Conservation (phyloP, 2,329 filamentous ascomycete genomes). For the Paecilomyces sp. region DNA sequence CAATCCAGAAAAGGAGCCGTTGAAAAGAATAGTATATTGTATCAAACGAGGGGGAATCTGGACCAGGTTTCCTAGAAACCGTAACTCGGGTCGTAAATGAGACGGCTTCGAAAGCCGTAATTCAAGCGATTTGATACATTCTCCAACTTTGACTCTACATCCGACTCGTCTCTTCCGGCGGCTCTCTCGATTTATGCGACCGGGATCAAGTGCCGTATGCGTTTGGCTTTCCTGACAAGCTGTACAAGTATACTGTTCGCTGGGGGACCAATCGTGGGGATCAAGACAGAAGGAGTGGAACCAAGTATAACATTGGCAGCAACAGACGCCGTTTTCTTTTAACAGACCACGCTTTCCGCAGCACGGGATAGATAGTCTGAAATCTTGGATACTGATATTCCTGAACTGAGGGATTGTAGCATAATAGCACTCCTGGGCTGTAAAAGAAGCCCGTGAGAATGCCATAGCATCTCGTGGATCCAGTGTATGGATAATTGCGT, state of each 20-base stretch:
- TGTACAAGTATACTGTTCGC: not conserved
- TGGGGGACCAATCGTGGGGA: not conserved
- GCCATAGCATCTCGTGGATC: conserved; percentile 13
- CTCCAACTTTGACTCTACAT: conserved; percentile 4
- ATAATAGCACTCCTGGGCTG: conserved; percentile 13
- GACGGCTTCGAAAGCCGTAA: conserved; percentile 4
- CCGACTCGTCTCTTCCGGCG: conserved; percentile 5
- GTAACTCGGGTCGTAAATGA: conserved; percentile 14
- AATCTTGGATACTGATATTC: conserved; percentile 5
- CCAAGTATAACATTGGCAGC: not conserved
- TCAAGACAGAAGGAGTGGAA: not conserved
- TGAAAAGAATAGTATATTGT: too few species aligned
- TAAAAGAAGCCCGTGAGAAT: conserved; percentile 16
- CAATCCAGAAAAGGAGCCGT: too few species aligned
- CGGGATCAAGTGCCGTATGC: conserved; percentile 5
- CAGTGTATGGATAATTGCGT: conserved; percentile 8
- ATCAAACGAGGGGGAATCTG: too few species aligned
- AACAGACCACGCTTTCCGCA: not conserved
- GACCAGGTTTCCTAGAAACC: too few species aligned
- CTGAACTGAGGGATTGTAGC: conserved; percentile 13
- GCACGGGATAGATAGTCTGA: not conserved
- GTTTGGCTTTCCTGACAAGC: not conserved
- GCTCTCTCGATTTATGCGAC: conserved; percentile 10
- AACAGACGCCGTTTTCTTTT: not conserved
- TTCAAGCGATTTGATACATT: conserved; percentile 6